A percentile compares a stretch with the other conserved stretches of the same genome.
Conservation (phyloP, 31 red algal species). For the Asparagopsis taxiformis region DNA sequence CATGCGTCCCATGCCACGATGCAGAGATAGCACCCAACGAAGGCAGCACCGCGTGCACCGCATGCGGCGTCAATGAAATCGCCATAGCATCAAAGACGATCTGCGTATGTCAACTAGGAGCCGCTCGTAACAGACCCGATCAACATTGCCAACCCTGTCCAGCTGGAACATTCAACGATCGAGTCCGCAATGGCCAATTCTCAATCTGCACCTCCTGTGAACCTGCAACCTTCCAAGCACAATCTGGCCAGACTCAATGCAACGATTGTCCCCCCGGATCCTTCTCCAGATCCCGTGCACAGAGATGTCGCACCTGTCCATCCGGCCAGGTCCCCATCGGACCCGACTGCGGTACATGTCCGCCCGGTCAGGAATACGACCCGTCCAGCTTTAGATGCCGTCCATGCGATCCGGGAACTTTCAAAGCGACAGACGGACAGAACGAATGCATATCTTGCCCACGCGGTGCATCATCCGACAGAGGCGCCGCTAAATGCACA, state of each 20-base stretch:
- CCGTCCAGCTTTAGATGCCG: background rate
- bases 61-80: background rate
- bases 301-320: constrained; percentile 6
- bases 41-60: background rate
- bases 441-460: background rate
- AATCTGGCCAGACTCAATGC: constrained; percentile 14
- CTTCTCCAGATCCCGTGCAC: background rate
- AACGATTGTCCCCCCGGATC: background rate
- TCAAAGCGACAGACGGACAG: background rate
- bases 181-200: background rate
- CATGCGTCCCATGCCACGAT: constrained; percentile 3
- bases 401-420: background rate
- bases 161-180: background rate
- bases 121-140: background rate
- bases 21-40: background rate
- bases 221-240: constrained; percentile 9
- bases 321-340: constrained; percentile 11
- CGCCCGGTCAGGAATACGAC: constrained; percentile 1
- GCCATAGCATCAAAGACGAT: background rate
- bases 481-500: background rate
- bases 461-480: background rate
- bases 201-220: constrained; percentile 5
- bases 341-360: constrained; percentile 13
- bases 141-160: background rate
- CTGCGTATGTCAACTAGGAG: background rate